Evolutionary conservation across 495 filamentous ascomycete genomes (phyloP), one percentile per base, ranked within the genome.

Genomic region (Hypomontagnella monticulosa): DNA sequence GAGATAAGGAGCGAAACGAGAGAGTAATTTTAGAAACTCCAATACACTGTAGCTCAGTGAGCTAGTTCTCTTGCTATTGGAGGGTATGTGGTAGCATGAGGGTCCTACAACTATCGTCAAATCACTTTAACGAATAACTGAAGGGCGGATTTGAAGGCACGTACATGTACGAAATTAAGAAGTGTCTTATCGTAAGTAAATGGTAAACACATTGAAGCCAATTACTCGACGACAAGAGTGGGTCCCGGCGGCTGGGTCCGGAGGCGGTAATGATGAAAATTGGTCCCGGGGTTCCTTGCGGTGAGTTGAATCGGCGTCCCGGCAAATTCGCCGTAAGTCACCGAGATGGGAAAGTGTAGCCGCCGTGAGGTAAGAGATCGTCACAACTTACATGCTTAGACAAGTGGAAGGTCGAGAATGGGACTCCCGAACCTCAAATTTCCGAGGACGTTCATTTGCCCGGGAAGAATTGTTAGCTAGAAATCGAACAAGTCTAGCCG

Each of bases 271-370:
- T 15, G 14, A 38, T 4, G 33, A 36, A 54, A 4, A 10, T 41
- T 46, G 18, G 33, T 4, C 38, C 20, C n/a, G n/a, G n/a, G n/a
- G n/a, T n/a, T n/a, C n/a, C 4, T 44, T 47, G 23, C 38, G 42
- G 56, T 20, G n/a, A 30, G 11, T 42, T 5, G 18, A 34, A 56
- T 46, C 50, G 56, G 48, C 27, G 32, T 23, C 10, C 43, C 20
- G 30, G 19, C 37, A 8, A 15, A 20, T 48, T 5, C 16, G 16
- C 40, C 43, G 42, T 43, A 42, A 27, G 38, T 12, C 7, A 19
- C 30, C 37, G 48, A 49, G 30, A 46, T 41, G 41, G 50, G 55
- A 63, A 69, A 48, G 54, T 51, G 38, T 20, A 68, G 32, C 55
- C 59, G 65, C 37, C 37, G 36, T 19, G 34, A 53, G 43, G 46